phyloP scores from a whole-genome alignment of 2,329 filamentous ascomycete species.

The Aspergillus melleus region DNA sequence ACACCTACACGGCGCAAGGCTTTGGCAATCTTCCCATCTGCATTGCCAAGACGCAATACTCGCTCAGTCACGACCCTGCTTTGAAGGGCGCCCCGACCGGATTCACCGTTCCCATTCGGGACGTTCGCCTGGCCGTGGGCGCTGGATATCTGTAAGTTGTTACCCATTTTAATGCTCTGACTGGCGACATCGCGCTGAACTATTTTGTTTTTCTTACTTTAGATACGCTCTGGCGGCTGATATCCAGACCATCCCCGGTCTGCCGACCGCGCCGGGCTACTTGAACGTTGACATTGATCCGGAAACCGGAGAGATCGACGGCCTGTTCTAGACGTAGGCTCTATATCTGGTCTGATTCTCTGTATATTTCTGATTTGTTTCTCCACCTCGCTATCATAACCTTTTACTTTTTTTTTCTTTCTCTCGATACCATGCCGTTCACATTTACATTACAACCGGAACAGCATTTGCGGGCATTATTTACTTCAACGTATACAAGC shows the following conservation, averaged over 20 bases:
- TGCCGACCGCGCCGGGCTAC: constrained; percentile 93
- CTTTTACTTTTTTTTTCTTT: background rate
- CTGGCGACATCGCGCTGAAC: background rate
- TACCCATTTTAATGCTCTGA: background rate
- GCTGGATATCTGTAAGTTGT: constrained; percentile 82
- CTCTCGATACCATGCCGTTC: background rate
- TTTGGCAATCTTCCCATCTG: constrained; percentile 93
- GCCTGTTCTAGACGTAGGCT: constrained; percentile 69
- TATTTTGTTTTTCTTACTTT: constrained; percentile 3
- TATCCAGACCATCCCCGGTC: constrained; percentile 95
- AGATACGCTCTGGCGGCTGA: constrained; percentile 93
- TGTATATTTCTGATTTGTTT: background rate
- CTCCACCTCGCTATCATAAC: background rate
- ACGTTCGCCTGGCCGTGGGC: constrained; percentile 90
- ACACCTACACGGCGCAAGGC: constrained; percentile 89
- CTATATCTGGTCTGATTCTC: background rate
- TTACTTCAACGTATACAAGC: constrained; percentile 15
- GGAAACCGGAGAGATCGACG: constrained; percentile 82
- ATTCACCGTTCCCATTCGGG: constrained; percentile 91
- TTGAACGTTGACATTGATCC: constrained; percentile 83
- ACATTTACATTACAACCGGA: background rate
- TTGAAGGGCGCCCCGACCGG: constrained; percentile 94
- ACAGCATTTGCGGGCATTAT: background rate
- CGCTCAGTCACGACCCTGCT: constrained; percentile 85
- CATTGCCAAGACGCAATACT: constrained; percentile 98